Evolutionary conservation across 2,329 filamentous ascomycete genomes (phyloP), one percentile per base, ranked within the genome.

Genomic region (Calonectria crousiana): DNA sequence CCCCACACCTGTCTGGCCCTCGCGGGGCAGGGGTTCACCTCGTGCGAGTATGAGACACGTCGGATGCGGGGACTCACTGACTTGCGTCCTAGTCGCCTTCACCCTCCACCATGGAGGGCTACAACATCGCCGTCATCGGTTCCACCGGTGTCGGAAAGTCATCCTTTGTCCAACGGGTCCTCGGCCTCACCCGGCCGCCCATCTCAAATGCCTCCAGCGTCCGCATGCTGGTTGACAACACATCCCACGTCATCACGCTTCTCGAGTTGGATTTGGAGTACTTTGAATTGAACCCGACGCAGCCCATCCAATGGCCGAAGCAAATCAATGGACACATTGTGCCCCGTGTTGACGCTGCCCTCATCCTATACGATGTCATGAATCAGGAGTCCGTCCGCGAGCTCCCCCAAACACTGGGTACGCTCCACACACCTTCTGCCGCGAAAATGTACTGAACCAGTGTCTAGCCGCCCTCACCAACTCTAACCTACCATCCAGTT

Each of bases 311-410:
- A 82, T 93, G 92, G 92, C 92, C 92, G 16, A 92, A 91, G 78
- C 90, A 93, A 81, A 90, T 93, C 78, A 90, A 93, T 81, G 94
- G 95, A 74, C 89, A 92, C 76, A 90, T 93, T 75, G 89, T 95
- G 74, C 95, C 95, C 65, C 90, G 89, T 51, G 90, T 98, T 81
- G 95, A 98, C 81, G 96, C 94, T 26, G 95, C 94, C 58, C 86
- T 98, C 79, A 91, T 96, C 73, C 87, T 98, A 64, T 98, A 98
- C 88, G 95, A 98, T 89, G 94, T 97, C 56, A 94, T 92, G 84
- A 93, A 94, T 83, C 90, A 92, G 78, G 91, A 93, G 74, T 96
- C 93, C 82, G 91, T 98, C 79, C 89, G 90, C 73, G 91, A 94
- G 74, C 88, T 98, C 69, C 93, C 94, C 51, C 91, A 93, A 79